phyloP scores from a whole-genome alignment of 2,329 filamentous ascomycete genomes.

The Aspergillus eucalypticola region DNA sequence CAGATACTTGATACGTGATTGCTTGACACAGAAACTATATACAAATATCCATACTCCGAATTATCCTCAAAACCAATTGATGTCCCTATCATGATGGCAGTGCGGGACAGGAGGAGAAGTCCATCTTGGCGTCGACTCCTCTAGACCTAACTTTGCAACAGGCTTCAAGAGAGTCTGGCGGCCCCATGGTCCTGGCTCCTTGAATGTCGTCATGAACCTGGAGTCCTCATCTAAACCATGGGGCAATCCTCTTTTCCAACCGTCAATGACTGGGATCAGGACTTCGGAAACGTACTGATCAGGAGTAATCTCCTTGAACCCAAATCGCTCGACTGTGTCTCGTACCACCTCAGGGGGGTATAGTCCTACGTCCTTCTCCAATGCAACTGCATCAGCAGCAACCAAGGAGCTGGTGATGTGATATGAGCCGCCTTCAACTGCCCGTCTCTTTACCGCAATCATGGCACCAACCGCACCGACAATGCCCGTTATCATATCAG shows the following conservation, averaged over 20 bases:
- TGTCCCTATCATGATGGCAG: conserved; percentile 16
- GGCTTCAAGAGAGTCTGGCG: conserved; percentile 14
- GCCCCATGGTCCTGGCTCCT: conserved; percentile 11
- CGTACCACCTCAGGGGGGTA: conserved; percentile 29
- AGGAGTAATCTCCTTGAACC: conserved; percentile 12
- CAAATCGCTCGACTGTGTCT: conserved; percentile 17
- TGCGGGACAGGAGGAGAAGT: conserved; percentile 14
- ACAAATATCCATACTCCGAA: too few species aligned
- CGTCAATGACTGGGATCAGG: conserved; percentile 25
- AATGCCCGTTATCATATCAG: conserved; percentile 15
- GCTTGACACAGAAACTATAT: neutral
- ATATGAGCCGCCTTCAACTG: conserved; percentile 18
- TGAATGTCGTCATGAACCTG: conserved; percentile 13
- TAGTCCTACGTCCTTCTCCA: conserved; percentile 37
- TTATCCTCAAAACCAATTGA: conserved; percentile 7
- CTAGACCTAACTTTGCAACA: conserved; percentile 13
- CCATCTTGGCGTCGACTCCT: conserved; percentile 13
- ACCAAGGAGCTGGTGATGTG: conserved; percentile 30
- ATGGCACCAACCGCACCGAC: conserved; percentile 12
- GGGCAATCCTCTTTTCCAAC: conserved; percentile 22
- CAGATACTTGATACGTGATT: neutral
- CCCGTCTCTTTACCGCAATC: conserved; percentile 8
- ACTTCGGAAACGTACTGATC: conserved; percentile 29
- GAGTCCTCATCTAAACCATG: conserved; percentile 12
- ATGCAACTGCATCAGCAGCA: conserved; percentile 32